Percentiles rank a stretch among this genome's conserved stretches.
These are phyloP conservation scores for Podaxis sp. DNA, from an alignment of 768 basidiomycete genomes.

Conservation along the genomic window DNA sequence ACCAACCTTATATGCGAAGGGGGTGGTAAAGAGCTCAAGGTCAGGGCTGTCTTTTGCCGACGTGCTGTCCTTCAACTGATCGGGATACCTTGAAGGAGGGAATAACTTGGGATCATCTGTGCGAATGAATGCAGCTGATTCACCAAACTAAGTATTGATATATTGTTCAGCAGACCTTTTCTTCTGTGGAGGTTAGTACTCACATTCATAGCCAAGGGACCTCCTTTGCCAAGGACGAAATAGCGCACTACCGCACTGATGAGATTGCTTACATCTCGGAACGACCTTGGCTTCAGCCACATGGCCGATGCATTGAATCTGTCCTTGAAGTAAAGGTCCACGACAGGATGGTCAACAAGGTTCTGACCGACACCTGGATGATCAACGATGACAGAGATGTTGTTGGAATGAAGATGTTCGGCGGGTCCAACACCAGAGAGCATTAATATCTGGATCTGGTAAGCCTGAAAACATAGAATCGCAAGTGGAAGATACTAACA, in stretches of 20 bases:
- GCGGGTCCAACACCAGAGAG: conserved; percentile 78
- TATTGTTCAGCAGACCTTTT: background rate
- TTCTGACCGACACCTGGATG: conserved; percentile 77
- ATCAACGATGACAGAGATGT: conserved; percentile 58
- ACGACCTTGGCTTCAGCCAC: conserved; percentile 35
- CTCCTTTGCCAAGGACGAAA: conserved; percentile 38
- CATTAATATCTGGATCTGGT: conserved; percentile 51
- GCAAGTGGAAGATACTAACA: conserved; percentile 22
- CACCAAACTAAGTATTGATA: conserved; percentile 33
- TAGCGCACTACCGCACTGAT: conserved; percentile 50
- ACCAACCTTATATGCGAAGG: conserved; percentile 44
- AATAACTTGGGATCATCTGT: conserved; percentile 37
- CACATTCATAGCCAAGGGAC: conserved; percentile 58
- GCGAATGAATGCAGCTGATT: conserved; percentile 55
- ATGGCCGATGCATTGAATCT: conserved; percentile 43
- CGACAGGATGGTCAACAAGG: conserved; percentile 66
- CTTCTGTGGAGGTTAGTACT: conserved; percentile 14
- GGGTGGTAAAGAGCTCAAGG: conserved; percentile 40
- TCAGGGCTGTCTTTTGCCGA: conserved; percentile 41
- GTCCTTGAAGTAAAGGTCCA: conserved; percentile 53
- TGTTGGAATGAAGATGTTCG: conserved; percentile 48
- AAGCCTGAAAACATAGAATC: background rate
- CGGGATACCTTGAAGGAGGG: conserved; percentile 41
- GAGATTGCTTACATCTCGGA: conserved; percentile 35
- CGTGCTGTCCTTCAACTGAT: conserved; percentile 35